Evolutionary conservation across 2,329 filamentous ascomycete genomes (phyloP).

Genomic region (Nannizziopsis arthrosporioides): DNA sequence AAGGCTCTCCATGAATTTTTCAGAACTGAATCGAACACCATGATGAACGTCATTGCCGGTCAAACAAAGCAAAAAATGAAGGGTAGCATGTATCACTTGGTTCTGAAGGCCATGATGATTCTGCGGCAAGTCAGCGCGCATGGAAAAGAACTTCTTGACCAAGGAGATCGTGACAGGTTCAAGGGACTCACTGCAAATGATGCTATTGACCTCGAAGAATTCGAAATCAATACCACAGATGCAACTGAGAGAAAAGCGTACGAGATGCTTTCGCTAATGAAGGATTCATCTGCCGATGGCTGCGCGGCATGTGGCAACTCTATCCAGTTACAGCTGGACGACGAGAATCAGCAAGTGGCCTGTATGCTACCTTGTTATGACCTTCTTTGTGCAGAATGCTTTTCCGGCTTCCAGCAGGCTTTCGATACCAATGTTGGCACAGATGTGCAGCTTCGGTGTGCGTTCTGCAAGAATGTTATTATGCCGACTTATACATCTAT

Average conservation of each 20-base stretch:
- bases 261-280: slow-evolving; percentile 72
- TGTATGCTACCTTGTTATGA: slow-evolving; percentile 82
- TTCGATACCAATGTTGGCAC: slow-evolving; percentile 38
- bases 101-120: slow-evolving; percentile 80
- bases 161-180: slow-evolving; percentile 67
- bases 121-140: slow-evolving; percentile 86
- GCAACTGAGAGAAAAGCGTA: slow-evolving; percentile 64
- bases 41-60: slow-evolving; percentile 62
- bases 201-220: slow-evolving; percentile 79
- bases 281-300: slow-evolving; percentile 63
- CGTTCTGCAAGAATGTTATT: slow-evolving; percentile 54
- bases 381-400: slow-evolving; percentile 65
- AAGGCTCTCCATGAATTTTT: slow-evolving; percentile 72
- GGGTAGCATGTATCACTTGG: slow-evolving; percentile 84
- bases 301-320: slow-evolving; percentile 61
- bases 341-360: slow-evolving; percentile 40
- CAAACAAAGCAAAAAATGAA: slow-evolving; percentile 56
- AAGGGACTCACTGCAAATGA: slow-evolving; percentile 73
- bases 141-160: slow-evolving; percentile 77
- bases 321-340: slow-evolving; percentile 39
- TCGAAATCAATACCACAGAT: slow-evolving; percentile 49
- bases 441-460: slow-evolving; percentile 44
- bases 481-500: slow-evolving; percentile 57
- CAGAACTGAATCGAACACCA: slow-evolving; percentile 64
- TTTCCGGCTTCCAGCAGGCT: slow-evolving; percentile 47